phyloP scores from a whole-genome alignment of 306 rosid genomes.

The Nissolia schottii region DNA sequence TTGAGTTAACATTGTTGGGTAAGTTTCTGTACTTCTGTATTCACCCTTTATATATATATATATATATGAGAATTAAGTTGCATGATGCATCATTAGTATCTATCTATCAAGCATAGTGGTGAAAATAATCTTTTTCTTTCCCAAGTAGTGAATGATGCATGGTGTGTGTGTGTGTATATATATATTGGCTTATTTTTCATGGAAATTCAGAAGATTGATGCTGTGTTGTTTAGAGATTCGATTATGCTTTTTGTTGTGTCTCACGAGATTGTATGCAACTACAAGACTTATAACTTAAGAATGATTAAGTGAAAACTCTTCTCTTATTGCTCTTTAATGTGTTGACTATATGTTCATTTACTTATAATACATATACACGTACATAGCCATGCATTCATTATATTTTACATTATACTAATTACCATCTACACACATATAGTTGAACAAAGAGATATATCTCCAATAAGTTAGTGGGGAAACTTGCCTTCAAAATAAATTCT shows the following conservation, averaged over 20 bases:
- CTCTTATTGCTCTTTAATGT: not conserved
- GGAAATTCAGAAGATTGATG: not conserved
- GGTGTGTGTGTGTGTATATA: too few relatives aligned
- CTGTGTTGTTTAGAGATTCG: not conserved
- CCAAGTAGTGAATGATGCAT: not conserved
- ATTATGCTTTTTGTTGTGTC: not conserved
- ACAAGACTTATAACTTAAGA: not conserved
- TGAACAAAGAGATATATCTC: not conserved
- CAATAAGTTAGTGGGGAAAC: not conserved
- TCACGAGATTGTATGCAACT: not conserved
- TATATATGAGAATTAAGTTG: not conserved
- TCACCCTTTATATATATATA: conserved; percentile 2
- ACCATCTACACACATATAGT: not conserved
- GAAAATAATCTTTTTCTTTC: conserved; percentile 18
- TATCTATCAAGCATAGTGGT: not conserved
- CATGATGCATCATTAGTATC: too few relatives aligned
- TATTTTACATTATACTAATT: not conserved
- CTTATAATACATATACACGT: not conserved
- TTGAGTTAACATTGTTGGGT: conserved; percentile 25
- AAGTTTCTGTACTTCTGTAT: conserved; percentile 21
- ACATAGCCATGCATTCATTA: too few relatives aligned
- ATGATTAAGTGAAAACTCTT: not conserved
- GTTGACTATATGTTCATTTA: not conserved
- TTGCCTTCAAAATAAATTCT: too few relatives aligned
- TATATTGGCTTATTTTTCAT: not conserved